Base-by-base conservation (phyloP, 208 protist genomes). In the Trypanosoma congolense region DNA sequence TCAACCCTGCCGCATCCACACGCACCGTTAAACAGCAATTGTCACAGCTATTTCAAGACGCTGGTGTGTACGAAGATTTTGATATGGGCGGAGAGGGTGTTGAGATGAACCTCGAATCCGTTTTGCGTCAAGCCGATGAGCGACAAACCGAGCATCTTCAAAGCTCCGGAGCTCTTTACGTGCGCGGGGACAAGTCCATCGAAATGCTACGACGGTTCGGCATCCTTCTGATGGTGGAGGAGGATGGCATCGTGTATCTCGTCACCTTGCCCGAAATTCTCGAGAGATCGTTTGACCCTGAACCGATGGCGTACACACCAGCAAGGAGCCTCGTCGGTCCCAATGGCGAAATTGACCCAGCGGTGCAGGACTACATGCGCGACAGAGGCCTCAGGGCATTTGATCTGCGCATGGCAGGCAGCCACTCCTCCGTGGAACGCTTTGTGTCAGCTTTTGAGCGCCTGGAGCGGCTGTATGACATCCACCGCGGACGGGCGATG, bases 351-450 rank as follows among this genome's bases (percentile, higher is more conserved):
- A 71, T 93, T 25, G 81, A 90, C 53, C 59, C 70, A 1, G 80
- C 82, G 45, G 79, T 80, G 58, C 75, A 84, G 56, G 68, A 77
- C 25, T 93, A 76, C 55, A 82, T 93, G 75, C 59, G 61, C 8
- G 81, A 93, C 47, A 75, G 77, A 22, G 77, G 77, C 0, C 41
- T 93, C 38, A 73, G 77, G 16, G 72, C 79, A 18, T 90, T 93
- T 61, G 85, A 93, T 50, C 67, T 93, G 25, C 78, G 85, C 55
- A 88, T 93, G 82, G 75, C 75, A 2, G 85, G 85, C 35, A 81
- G 73, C 46, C 68, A 81, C 49, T 70, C 80, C 21, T 75, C 78
- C 1, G 69, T 90, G 28, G 85, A 93, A 51, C 75, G 77, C 31
- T 86, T 93, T 65, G 82, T 93, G 14, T 64, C 51, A 8, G 76